Evolutionary conservation across 2,329 filamentous ascomycete genomes (phyloP).

Genomic region (Nemania serpens): DNA sequence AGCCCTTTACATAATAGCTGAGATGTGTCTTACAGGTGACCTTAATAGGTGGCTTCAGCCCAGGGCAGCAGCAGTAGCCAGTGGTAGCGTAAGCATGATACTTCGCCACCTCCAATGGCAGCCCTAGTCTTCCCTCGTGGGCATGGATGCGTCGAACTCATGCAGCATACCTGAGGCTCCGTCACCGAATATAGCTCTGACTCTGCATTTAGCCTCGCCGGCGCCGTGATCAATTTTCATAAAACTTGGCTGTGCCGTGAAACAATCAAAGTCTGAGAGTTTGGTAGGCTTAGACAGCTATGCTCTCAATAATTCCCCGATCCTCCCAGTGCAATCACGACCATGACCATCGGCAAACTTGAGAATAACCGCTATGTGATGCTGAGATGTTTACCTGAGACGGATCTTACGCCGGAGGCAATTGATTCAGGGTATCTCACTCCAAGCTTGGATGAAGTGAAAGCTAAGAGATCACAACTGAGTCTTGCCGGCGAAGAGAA

Average conservation of each 20-base stretch:
- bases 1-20: slow-evolving; percentile 7
- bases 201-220: not conserved
- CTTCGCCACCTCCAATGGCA: slow-evolving; percentile 11
- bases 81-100: slow-evolving; percentile 3
- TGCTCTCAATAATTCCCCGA: not conserved
- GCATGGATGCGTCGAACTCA: slow-evolving; percentile 7
- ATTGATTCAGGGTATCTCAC: slow-evolving; percentile 11
- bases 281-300: not conserved
- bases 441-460: slow-evolving; percentile 20
- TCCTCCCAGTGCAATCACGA: not conserved
- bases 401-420: slow-evolving; percentile 14
- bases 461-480: slow-evolving; percentile 11
- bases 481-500: slow-evolving; percentile 13
- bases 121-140: not conserved
- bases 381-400: slow-evolving; percentile 18
- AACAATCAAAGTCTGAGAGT: not conserved
- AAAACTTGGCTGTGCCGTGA: slow-evolving; percentile 2
- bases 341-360: slow-evolving; percentile 13
- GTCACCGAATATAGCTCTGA: not conserved
- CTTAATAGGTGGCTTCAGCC: not conserved
- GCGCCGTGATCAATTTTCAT: not conserved
- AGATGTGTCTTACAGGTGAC: not conserved
- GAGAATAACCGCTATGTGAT: slow-evolving; percentile 3
- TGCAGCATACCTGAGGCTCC: not conserved
- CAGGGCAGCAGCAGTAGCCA: not conserved